Evolutionary conservation across 2,329 filamentous ascomycete species (phyloP), one percentile per base, ranked within the genome.

Genomic region (Teratosphaeria viscida): DNA sequence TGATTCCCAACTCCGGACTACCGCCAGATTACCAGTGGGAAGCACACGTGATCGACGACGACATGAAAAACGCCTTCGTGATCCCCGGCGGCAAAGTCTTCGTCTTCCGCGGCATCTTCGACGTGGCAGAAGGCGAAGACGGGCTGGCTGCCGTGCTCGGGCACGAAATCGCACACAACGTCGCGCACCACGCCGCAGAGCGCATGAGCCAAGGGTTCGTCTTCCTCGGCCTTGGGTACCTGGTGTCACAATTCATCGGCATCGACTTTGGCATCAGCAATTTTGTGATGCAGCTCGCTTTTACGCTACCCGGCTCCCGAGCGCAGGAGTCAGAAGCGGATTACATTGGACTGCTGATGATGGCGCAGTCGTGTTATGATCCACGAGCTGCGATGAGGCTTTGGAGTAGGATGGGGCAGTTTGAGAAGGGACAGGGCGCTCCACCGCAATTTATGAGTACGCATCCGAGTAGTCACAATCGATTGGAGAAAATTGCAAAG

Each of bases 331-430:
- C 79, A 55, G 88, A 92, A 75, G 89, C 89, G 0, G 89, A 92
- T 68, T 89, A 88, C 67, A 90, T 92, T 55, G 89, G 89, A 0
- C 73, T 92, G 37, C 84, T 92, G 81, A 88, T 92, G 81, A 92
- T 92, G 87, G 84, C 88, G 0, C 83, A 89, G 74, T 86, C 85
- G 29, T 92, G 89, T 74, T 92, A 88, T 70, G 80, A 90, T 62
- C 89, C 89, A 0, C 74, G 79, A 12, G 82, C 84, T 61, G 88
- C 88, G 0, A 76, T 87, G 52, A 77, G 76, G 0, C 83, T 92
- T 61, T 90, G 73, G 73, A 59, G 60, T 58, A 65, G 75, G 62
- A 68, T 68, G 86, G 73, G 79, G 69, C 75, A 85, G 56, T 89
- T 90, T 85, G 83, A 87, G 63, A 57, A 69, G 32, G 67, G 69